A percentile compares a stretch with the other conserved stretches of the same genome.
Conservation (phyloP, 805 yeast species). For the Candida palmyrensis region DNA sequence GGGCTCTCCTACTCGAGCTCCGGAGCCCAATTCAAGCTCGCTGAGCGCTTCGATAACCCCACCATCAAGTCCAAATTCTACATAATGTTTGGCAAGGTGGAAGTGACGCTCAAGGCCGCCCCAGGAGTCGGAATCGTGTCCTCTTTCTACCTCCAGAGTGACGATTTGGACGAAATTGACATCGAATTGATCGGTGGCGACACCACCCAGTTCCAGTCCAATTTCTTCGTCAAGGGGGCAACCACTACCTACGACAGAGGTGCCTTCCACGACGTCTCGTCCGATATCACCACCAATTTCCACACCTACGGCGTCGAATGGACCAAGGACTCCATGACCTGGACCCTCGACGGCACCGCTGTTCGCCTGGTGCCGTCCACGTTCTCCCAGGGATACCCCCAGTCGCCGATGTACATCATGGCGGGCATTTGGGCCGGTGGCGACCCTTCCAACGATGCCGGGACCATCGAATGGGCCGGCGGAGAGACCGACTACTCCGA, state of each 20-base stretch:
- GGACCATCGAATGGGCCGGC: constrained; percentile 82
- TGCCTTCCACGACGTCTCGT: constrained; percentile 51
- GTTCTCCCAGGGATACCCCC: constrained; percentile 72
- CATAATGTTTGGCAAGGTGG: constrained; percentile 85
- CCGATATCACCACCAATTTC: constrained; percentile 50
- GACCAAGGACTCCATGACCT: constrained; percentile 59
- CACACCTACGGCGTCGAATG: constrained; percentile 86
- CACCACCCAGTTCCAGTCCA: constrained; percentile 65
- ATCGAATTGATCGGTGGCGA: constrained; percentile 86
- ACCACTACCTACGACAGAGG: constrained; percentile 79
- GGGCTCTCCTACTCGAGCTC: constrained; percentile 36
- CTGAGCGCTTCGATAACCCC: constrained; percentile 70
- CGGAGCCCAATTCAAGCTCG: constrained; percentile 62
- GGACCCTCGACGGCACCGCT: constrained; percentile 67
- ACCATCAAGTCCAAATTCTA: constrained; percentile 72
- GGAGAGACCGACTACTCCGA: constrained; percentile 60
- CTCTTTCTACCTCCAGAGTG: constrained; percentile 73
- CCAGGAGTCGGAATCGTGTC: constrained; percentile 77
- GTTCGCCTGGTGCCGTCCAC: constrained; percentile 60
- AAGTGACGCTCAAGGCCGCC: constrained; percentile 67
- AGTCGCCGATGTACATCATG: constrained; percentile 75
- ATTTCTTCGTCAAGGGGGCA: constrained; percentile 78
- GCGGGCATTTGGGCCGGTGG: constrained; percentile 84
- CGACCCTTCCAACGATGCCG: constrained; percentile 56
- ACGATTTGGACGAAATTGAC: constrained; percentile 87